Evolutionary conservation across 2,329 filamentous ascomycete species (phyloP).

Genomic region (Colletotrichum tamarilloi): DNA sequence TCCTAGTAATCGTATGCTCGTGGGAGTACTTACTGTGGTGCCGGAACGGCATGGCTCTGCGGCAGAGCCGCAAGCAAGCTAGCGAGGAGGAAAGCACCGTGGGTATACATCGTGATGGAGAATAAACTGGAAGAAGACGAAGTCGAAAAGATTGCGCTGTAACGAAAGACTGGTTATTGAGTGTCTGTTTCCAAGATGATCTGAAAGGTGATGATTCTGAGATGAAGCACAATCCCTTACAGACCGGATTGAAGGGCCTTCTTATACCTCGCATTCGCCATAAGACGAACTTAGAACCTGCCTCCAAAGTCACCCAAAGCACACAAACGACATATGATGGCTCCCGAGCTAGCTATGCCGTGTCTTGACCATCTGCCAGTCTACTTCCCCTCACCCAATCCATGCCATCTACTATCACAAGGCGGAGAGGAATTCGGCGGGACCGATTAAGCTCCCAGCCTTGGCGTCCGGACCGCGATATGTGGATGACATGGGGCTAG

Average conservation of each 20-base stretch:
- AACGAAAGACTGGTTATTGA: neutral
- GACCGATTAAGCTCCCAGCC: neutral
- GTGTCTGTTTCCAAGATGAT: neutral
- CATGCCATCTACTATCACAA: neutral
- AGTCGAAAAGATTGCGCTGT: neutral
- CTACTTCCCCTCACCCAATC: neutral
- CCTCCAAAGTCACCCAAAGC: neutral
- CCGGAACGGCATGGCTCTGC: constrained; percentile 4
- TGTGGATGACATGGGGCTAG: neutral
- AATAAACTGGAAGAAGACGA: neutral
- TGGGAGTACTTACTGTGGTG: constrained; percentile 9
- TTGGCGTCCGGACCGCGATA: neutral
- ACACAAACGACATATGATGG: neutral
- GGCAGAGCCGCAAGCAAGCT: constrained; percentile 21
- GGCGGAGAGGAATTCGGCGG: neutral
- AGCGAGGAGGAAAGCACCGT: constrained; percentile 11
- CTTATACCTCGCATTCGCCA: constrained; percentile 2
- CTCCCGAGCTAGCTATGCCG: neutral
- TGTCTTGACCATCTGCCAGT: neutral
- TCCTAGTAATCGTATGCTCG: too few relatives aligned
- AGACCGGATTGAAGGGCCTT: neutral
- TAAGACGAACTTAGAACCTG: neutral
- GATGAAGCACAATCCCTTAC: neutral
- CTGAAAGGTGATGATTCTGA: neutral
- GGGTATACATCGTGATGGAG: neutral